Conservation (phyloP, 2,329 filamentous ascomycete species). For the Fusarium dlaminii region DNA sequence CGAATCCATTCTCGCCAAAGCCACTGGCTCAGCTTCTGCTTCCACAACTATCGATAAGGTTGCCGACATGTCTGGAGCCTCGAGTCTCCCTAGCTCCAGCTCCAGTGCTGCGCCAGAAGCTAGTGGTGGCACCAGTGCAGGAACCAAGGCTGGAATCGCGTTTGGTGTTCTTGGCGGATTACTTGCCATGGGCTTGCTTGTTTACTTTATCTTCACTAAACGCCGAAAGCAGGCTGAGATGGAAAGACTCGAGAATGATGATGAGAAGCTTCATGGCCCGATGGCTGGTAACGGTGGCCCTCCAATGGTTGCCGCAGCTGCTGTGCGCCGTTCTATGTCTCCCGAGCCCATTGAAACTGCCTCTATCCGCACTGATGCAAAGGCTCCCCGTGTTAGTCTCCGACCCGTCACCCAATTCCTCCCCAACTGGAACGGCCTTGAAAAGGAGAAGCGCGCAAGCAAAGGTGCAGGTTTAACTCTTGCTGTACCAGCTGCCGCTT, state of each 20-base stretch:
- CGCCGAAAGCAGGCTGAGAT: slow-evolving; percentile 73
- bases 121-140: slow-evolving; percentile 45
- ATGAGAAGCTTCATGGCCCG: slow-evolving; percentile 69
- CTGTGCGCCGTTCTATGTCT: slow-evolving; percentile 20
- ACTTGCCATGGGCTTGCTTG: slow-evolving; percentile 70
- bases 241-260: slow-evolving; percentile 61
- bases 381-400: slow-evolving; percentile 84
- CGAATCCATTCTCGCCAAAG: slow-evolving; percentile 45
- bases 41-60: slow-evolving; percentile 29
- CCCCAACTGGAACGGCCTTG: slow-evolving; percentile 64
- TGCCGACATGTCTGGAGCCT: slow-evolving; percentile 22
- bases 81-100: slow-evolving; percentile 33
- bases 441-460: slow-evolving; percentile 63
- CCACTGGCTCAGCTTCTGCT: slow-evolving; percentile 31
- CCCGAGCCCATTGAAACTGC: slow-evolving; percentile 24
- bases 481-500: slow-evolving; percentile 42
- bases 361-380: slow-evolving; percentile 51
- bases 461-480: slow-evolving; percentile 57
- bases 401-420: slow-evolving; percentile 87
- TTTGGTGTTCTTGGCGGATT: slow-evolving; percentile 81
- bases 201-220: slow-evolving; percentile 76
- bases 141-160: slow-evolving; percentile 80
- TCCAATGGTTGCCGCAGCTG: slow-evolving; percentile 10
- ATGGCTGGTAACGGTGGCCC: slow-evolving; percentile 47
- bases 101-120: slow-evolving; percentile 34